Base-by-base conservation (phyloP, 768 basidiomycete genomes). In the Termitomyces sp. region DNA sequence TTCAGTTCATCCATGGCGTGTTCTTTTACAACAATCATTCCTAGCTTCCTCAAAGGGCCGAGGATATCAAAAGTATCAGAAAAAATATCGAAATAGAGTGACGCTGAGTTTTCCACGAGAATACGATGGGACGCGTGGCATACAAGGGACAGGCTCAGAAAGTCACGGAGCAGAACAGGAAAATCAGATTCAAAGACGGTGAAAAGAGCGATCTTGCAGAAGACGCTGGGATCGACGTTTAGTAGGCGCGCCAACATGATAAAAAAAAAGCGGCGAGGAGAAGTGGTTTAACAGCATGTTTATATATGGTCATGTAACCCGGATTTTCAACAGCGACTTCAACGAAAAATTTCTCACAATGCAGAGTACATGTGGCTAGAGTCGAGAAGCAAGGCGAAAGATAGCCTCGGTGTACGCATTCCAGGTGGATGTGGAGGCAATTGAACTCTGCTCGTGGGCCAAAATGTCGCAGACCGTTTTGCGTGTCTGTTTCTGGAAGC, bases 51-150 rank as follows among this genome's bases (percentile, higher is more conserved):
- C 31, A 68, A 56, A 12, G 78, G 74, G 3, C 77, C 75, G 3
- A 66, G 67, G 17, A 72, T 60, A 60, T 85, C 82, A 48, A 86
- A 85, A 48, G 73, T 74, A n/a, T 72, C 67, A 14, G 69, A 60
- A 60, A 84, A 81, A 23, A 80, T 63, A 42, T 69, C 63, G 3
- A 73, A 63, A 70, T 64, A 78, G 50, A 67, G 68, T 57, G 58
- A 70, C 61, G 60, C 68, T 58, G 57, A 64, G 55, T 60, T 63
- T 50, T 50, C 62, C 50, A 60, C 58, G 19, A 66, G 62, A n/a
- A 70, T 65, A 6, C 61, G 21, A 42, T 70, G 54, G 52, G 73
- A 65, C 42, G 66, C 64, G 23, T 68, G 72, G 64, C 71, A 76
- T 30, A 71, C 66, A 42, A 70, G 63, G 47, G 69, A 63, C 40